Conservation (phyloP, 306 rosid genomes). For the Begonia fuchsioides region DNA sequence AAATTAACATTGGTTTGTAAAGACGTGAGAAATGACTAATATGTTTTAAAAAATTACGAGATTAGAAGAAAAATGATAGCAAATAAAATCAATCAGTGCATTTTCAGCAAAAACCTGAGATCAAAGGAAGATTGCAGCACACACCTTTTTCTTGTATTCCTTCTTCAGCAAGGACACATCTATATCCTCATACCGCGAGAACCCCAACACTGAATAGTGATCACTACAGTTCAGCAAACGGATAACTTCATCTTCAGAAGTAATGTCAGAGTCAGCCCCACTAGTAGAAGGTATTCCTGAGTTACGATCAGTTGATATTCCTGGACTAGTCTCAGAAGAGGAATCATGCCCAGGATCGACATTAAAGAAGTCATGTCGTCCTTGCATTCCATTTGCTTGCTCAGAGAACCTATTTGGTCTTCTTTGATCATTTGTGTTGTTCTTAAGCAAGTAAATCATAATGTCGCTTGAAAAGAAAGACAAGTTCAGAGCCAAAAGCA, state of each 20-base stretch:
- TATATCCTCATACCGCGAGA: constrained; percentile 48
- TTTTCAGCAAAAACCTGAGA: too few relatives aligned
- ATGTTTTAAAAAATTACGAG: too few relatives aligned
- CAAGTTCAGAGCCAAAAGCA: constrained; percentile 62
- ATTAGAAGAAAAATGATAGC: too few relatives aligned
- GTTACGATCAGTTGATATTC: constrained; percentile 48
- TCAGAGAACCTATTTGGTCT: constrained; percentile 43
- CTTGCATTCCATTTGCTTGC: constrained; percentile 60
- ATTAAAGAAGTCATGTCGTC: constrained; percentile 47
- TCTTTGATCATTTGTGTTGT: constrained; percentile 49
- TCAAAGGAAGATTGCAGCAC: constrained; percentile 9
- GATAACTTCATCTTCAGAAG: constrained; percentile 88
- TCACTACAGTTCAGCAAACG: constrained; percentile 84
- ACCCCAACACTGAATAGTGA: constrained; percentile 77
- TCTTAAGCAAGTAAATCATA: constrained; percentile 72
- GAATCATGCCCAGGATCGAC: constrained; percentile 48
- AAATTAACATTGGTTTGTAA: too few relatives aligned
- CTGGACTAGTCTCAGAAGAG: constrained; percentile 52
- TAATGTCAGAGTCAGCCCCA: constrained; percentile 59
- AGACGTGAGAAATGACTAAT: too few relatives aligned
- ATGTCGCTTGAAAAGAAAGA: constrained; percentile 82
- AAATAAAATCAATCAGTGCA: too few relatives aligned
- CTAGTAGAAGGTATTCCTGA: constrained; percentile 81
- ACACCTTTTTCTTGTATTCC: constrained; percentile 90
- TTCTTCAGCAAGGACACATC: constrained; percentile 70